Evolutionary conservation across 2,329 filamentous ascomycete genomes (phyloP).

Genomic region (Botrytis squamosa): DNA sequence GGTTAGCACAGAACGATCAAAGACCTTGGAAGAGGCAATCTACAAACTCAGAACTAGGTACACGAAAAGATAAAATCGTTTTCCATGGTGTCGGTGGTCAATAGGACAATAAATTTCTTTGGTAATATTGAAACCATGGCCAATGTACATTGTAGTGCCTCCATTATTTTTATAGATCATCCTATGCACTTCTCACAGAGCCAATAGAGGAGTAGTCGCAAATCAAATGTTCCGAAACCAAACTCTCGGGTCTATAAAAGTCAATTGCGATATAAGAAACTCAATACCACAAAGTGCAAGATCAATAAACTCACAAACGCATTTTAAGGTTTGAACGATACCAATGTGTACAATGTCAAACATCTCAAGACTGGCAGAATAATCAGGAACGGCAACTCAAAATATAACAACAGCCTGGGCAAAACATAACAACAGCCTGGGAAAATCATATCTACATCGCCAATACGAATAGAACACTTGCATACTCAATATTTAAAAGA

Average conservation of each 20-base stretch:
- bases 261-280: not conserved
- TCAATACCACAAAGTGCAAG: not conserved
- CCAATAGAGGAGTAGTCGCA: not conserved
- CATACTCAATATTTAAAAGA: not conserved
- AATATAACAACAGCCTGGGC: not conserved
- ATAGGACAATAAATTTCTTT: not conserved
- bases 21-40: not conserved
- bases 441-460: too few relatives aligned
- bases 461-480: not conserved
- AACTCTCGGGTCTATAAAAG: not conserved
- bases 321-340: too few relatives aligned
- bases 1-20: not conserved
- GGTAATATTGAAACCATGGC: not conserved
- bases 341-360: not conserved
- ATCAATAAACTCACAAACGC: not conserved
- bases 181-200: not conserved
- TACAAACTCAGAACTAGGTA: not conserved
- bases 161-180: not conserved
- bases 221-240: not conserved
- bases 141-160: not conserved
- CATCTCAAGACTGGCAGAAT: not conserved
- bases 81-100: not conserved
- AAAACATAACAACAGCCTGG: not conserved
- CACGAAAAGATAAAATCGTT: accelerated
- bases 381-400: not conserved